Percentiles rank a stretch among this genome's conserved stretches.
Conservation (phyloP, 2,329 filamentous ascomycete species). For the Cladophialophora carrionii region DNA sequence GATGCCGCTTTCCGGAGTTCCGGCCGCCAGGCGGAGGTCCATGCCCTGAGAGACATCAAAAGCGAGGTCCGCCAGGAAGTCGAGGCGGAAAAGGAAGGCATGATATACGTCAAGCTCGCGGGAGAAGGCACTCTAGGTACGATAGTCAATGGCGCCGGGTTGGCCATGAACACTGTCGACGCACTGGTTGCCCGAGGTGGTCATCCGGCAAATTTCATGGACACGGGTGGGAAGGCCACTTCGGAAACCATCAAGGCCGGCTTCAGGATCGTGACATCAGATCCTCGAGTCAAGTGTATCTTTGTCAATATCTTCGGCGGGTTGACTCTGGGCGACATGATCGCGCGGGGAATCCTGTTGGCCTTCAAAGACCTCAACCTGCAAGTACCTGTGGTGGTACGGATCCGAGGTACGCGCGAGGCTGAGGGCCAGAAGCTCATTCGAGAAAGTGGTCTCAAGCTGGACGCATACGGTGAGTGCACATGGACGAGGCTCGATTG, state of each 20-base stretch:
- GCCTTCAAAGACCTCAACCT: constrained; percentile 71
- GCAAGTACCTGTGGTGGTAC: constrained; percentile 73
- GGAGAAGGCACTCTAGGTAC: constrained; percentile 71
- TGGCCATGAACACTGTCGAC: constrained; percentile 91
- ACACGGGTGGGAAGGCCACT: constrained; percentile 87
- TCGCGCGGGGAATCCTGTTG: constrained; percentile 72
- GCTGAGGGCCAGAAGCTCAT: constrained; percentile 70
- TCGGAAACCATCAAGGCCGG: constrained; percentile 75
- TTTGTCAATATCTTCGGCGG: constrained; percentile 75
- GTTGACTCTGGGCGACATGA: constrained; percentile 77
- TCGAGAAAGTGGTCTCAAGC: constrained; percentile 65
- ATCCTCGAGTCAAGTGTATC: constrained; percentile 71
- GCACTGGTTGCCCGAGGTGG: constrained; percentile 71
- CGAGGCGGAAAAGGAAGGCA: constrained; percentile 69
- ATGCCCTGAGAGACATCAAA: constrained; percentile 58
- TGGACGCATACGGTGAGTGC: constrained; percentile 74
- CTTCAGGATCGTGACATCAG: constrained; percentile 73
- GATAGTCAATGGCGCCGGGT: constrained; percentile 78
- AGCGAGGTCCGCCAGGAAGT: constrained; percentile 61
- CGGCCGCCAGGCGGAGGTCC: constrained; percentile 64
- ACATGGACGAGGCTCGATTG: constrained; percentile 8
- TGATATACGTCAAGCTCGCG: constrained; percentile 72
- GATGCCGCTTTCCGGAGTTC: constrained; percentile 68
- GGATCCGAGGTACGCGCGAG: constrained; percentile 76
- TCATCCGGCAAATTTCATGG: constrained; percentile 78